A percentile compares a stretch with the other conserved stretches of the same genome.
Evolutionary conservation across 805 yeast species (phyloP).

Genomic region (Kuraishia cidri): DNA sequence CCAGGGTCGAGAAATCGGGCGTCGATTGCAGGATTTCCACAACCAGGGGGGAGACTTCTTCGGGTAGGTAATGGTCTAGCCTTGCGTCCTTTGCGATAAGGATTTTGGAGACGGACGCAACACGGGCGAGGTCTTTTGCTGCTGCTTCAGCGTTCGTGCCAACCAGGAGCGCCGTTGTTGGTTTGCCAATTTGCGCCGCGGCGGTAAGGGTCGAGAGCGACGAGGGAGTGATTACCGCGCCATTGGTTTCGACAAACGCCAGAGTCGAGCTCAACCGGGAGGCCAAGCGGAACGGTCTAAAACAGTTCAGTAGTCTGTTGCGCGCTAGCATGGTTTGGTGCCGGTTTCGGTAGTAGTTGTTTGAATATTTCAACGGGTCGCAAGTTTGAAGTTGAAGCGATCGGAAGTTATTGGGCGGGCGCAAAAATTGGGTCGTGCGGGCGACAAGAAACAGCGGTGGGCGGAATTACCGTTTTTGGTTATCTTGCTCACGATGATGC

Average conservation of each 20-base stretch:
- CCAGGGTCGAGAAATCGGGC: conserved; percentile 54
- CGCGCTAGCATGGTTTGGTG: no score
- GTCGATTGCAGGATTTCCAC: conserved; percentile 31
- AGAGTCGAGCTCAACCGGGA: conserved; percentile 66
- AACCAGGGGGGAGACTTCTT: conserved; percentile 65
- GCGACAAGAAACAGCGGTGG: no score
- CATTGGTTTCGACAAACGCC: conserved; percentile 63
- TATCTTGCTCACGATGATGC: no score
- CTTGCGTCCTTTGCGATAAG: conserved; percentile 47
- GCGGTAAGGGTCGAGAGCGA: conserved; percentile 71
- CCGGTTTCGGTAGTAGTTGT: no score
- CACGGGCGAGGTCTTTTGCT: conserved; percentile 38
- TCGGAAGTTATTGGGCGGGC: no score
- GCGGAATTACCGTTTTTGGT: no score
- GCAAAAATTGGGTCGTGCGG: no score
- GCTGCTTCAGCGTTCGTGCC: conserved; percentile 55
- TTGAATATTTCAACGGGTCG: no score
- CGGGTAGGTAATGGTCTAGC: conserved; percentile 71
- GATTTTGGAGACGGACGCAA: conserved; percentile 45
- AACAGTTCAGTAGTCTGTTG: no score
- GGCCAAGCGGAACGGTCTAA: conserved; percentile 8
- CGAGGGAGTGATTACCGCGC: conserved; percentile 49
- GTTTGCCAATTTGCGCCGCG: conserved; percentile 66
- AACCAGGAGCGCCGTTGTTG: conserved; percentile 69
- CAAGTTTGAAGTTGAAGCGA: no score